Evolutionary conservation across 2,329 filamentous ascomycete species (phyloP), one percentile per base, ranked within the genome.

Genomic region (Simplicillium sp.): DNA sequence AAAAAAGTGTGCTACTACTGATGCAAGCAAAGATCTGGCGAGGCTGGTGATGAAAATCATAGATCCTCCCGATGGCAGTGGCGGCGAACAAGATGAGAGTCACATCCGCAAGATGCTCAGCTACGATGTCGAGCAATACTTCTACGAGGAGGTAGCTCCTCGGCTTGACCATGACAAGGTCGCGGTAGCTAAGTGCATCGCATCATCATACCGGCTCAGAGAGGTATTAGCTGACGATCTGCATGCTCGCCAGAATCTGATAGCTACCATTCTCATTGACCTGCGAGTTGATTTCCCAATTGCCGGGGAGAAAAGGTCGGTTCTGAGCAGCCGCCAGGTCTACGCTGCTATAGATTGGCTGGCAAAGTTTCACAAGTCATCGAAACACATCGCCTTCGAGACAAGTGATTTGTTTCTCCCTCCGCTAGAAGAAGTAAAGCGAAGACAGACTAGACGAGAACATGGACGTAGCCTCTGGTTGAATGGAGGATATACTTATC

Each of bases 401-500:
- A 64, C 8, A 37, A 56, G 7, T n/a, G 44, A 56, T 0, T 60
- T 74, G 9, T 51, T 78, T 0, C 54, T 69, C 0, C 74, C 79
- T 0, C 80, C 79, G 0, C 59, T 82, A 0, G 62, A 77, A 15
- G 77, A 82, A 47, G 53, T 52, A 0, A 50, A 55, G n/a, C 54
- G 60, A 16, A 49, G 61, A 12, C 50, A 48, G 12, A 40, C 34
- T 2, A 43, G 42, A 0, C 43, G 48, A 3, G 39, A 39, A 3
- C 15, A 50, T 3, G 46, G 52, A 1, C 46, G 32, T 11, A 61
- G 57, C 5, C 45, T 76, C 2, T 84, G 80, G 80, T 56, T 79
- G 7, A 80, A 83, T 34, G 80, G 80, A 1, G 80, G 80, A 0
- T 84, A 84, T 50, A 82, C 79, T 0, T 84, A 84, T 48, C 72